phyloP scores from a whole-genome alignment of 2,329 filamentous ascomycete species.

The Clonostachys rhizophaga region DNA sequence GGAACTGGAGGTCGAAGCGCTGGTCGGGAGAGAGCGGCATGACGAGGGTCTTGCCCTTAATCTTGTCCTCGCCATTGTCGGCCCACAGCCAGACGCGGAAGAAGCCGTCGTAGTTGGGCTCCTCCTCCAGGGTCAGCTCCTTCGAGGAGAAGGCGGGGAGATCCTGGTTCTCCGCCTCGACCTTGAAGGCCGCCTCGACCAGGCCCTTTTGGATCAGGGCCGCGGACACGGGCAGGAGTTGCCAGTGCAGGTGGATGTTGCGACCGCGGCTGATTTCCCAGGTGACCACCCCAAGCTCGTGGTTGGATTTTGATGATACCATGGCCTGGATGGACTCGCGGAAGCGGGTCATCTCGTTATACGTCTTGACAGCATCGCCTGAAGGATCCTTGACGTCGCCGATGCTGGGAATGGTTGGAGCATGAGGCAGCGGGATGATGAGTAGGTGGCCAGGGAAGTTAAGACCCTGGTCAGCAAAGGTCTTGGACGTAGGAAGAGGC shows the following conservation, averaged over 20 bases:
- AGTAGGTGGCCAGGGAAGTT: slow-evolving; percentile 81
- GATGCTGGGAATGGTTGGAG: slow-evolving; percentile 69
- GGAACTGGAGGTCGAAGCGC: slow-evolving; percentile 88
- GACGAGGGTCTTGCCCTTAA: slow-evolving; percentile 62
- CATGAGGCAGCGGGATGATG: slow-evolving; percentile 83
- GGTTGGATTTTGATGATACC: slow-evolving; percentile 51
- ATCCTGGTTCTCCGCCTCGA: slow-evolving; percentile 73
- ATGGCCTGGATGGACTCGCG: slow-evolving; percentile 73
- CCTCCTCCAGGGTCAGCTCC: slow-evolving; percentile 44
- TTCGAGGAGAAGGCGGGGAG: slow-evolving; percentile 45
- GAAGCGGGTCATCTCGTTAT: slow-evolving; percentile 79
- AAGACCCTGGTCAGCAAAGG: slow-evolving; percentile 61
- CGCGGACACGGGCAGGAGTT: slow-evolving; percentile 74
- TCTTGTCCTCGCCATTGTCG: slow-evolving; percentile 44
- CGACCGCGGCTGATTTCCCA: slow-evolving; percentile 84
- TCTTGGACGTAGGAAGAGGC: slow-evolving; percentile 68
- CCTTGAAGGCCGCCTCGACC: slow-evolving; percentile 83
- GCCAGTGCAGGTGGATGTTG: slow-evolving; percentile 91
- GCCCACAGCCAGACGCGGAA: slow-evolving; percentile 82
- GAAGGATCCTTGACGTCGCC: slow-evolving; percentile 44
- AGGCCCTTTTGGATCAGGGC: slow-evolving; percentile 66
- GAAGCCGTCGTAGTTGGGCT: slow-evolving; percentile 55
- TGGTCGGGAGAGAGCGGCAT: slow-evolving; percentile 68
- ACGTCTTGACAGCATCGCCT: slow-evolving; percentile 55
- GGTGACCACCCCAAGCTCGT: slow-evolving; percentile 74